Conservation (phyloP, 179 eudicot genomes). For the Patellifolia procumbens region DNA sequence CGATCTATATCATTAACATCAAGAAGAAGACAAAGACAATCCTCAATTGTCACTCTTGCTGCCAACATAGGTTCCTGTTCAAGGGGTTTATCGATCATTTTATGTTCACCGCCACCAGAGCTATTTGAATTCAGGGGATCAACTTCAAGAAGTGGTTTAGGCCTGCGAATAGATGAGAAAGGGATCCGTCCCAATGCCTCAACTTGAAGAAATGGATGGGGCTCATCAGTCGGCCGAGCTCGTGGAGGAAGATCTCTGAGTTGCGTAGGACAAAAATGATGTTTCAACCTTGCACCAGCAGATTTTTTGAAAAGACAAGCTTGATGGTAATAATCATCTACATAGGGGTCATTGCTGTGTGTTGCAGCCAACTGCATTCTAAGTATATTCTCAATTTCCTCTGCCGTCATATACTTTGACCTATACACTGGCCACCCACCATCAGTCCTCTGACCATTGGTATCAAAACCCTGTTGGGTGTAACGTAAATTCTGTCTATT, state of each 20-base stretch:
- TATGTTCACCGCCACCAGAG: conserved; percentile 48
- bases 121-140: conserved; percentile 57
- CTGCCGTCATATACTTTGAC: conserved; percentile 81
- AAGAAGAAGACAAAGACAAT: conserved; percentile 76
- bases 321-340: conserved; percentile 94
- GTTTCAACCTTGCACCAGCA: conserved; percentile 55
- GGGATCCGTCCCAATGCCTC: conserved; percentile 85
- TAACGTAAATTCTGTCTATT: conserved; percentile 55
- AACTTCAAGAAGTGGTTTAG: conserved; percentile 81
- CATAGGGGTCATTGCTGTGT: conserved; percentile 85
- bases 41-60: conserved; percentile 90
- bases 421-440: conserved; percentile 63
- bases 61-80: conserved; percentile 98
- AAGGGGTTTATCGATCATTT: conserved; percentile 61
- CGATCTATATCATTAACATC: conserved; percentile 94
- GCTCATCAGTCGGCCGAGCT: conserved; percentile 65
- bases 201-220: conserved; percentile 83
- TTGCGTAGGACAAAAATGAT: conserved; percentile 80
- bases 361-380: conserved; percentile 90
- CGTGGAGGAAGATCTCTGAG: conserved; percentile 64
- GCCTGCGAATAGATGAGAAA: conserved; percentile 85
- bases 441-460: conserved; percentile 46
- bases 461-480: conserved; percentile 57
- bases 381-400: conserved; percentile 80
- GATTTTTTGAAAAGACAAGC: conserved; percentile 79